Evolutionary conservation across 1,139 yeast genomes (phyloP), one percentile per base, ranked within the genome.

Genomic region (Magnusiomyces magnusii): DNA sequence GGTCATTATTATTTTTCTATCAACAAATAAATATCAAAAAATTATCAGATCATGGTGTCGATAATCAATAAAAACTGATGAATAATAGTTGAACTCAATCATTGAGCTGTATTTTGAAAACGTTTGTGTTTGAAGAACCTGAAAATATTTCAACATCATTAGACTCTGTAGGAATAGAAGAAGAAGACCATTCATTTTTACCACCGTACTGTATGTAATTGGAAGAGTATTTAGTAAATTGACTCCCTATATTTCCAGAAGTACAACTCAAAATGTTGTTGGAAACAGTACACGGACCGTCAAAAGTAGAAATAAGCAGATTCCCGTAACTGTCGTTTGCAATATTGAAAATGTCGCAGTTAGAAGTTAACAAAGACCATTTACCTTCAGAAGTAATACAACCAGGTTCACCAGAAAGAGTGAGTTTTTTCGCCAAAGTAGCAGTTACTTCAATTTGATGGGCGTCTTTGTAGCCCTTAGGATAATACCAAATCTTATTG

Each of bases 381-480:
- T 83, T 81, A 3, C 98, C 98, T 67, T 83, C 87, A 62, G 87
- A 81, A 66, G 91, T 91, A 59, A 92, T 75, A 73, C 97, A 90
- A 1, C 96, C 97, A 5, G 77, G 69, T 58, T 83, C 80, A 17
- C 78, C 81, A 31, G 80, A 73, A 28, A 86, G 74, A 63, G 78
- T 81, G 53, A 91, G 72, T 65, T 73, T 76, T 52, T 58, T 58
- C 51, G 62, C 57, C 10, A 62, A 65, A 25, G 61, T 65, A 5
- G 65, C 65, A 15, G 63, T 63, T 2, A 63, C 65, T 36, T 60
- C 60, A 56, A 69, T 65, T 23, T 79, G 78, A 28, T 67, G 67
- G 60, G 77, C 75, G 41, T 52, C 58, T 7, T 34, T 3, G 27
- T 54, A 50, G 41, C 82, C 81, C 73, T 92, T 92, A 51, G 97